These are phyloP conservation scores for Melampsora larici-populina DNA, from an alignment of 1,284 basidiomycete genomes.

Conservation along the genomic window DNA sequence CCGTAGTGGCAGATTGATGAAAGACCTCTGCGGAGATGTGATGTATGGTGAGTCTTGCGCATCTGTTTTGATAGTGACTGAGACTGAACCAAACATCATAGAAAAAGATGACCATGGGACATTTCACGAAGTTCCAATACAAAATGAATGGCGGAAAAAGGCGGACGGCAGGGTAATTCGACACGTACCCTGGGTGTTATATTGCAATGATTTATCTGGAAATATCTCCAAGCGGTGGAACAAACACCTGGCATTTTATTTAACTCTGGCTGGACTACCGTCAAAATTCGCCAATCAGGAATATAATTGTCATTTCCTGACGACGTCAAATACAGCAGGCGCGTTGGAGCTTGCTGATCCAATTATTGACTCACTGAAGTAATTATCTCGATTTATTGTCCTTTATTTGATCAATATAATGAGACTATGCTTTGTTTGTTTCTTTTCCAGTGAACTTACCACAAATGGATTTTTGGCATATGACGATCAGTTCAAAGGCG, in stretches of 20 bases:
- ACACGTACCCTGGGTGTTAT: conserved; percentile 55
- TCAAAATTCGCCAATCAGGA: conserved; percentile 47
- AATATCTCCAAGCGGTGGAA: conserved; percentile 59
- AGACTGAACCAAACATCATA: too few species aligned
- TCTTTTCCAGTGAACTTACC: not conserved
- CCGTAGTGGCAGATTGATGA: too few species aligned
- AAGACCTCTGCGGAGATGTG: too few species aligned
- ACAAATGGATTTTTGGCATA: not conserved
- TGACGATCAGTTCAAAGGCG: not conserved
- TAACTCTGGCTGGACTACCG: conserved; percentile 54
- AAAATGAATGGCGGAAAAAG: conserved; percentile 34
- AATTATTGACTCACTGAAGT: conserved; percentile 52
- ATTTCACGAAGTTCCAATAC: not conserved
- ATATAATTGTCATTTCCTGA: conserved; percentile 56
- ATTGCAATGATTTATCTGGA: conserved; percentile 58
- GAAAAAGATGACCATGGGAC: too few species aligned
- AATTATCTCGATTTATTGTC: conserved; percentile 8
- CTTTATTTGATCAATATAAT: not conserved
- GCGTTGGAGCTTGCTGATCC: conserved; percentile 59
- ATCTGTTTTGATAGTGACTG: too few species aligned
- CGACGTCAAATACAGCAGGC: conserved; percentile 58
- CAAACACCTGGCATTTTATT: conserved; percentile 56
- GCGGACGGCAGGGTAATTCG: conserved; percentile 26
- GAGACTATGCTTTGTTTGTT: not conserved
- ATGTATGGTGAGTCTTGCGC: too few species aligned